Evolutionary conservation across 768 basidiomycete species (phyloP).

Genomic region (Podaxis sp.): DNA sequence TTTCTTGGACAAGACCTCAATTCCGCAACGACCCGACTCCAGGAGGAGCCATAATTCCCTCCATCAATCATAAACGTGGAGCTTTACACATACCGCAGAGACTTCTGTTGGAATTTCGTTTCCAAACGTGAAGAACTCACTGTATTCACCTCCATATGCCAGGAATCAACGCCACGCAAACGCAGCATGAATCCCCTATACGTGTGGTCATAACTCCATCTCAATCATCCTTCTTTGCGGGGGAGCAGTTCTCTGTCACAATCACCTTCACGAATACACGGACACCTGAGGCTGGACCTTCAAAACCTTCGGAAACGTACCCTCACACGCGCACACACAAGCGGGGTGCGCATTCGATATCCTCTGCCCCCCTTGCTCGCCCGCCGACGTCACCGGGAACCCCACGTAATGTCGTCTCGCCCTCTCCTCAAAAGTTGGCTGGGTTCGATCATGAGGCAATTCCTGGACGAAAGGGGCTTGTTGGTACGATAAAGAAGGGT

Average conservation of each 20-base stretch:
- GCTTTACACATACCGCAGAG: background rate
- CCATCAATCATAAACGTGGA: slow-evolving; percentile 1
- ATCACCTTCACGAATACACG: slow-evolving; percentile 87
- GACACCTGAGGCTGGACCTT: slow-evolving; percentile 42
- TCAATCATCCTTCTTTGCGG: slow-evolving; percentile 90
- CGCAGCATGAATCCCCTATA: slow-evolving; percentile 24
- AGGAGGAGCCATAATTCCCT: background rate
- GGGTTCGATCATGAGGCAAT: slow-evolving; percentile 3
- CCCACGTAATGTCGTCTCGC: slow-evolving; percentile 32
- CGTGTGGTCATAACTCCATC: slow-evolving; percentile 75
- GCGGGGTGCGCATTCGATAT: slow-evolving; percentile 77
- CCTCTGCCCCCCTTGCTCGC: slow-evolving; percentile 75
- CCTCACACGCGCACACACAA: slow-evolving; percentile 35
- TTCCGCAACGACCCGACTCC: background rate
- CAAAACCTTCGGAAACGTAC: slow-evolving; percentile 19
- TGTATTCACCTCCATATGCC: background rate
- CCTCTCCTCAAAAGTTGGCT: slow-evolving; percentile 18
- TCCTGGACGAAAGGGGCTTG: slow-evolving; percentile 43
- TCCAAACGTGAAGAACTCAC: background rate
- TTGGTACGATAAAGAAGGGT: slow-evolving; percentile 42
- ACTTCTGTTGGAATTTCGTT: too few species aligned
- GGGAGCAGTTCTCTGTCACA: slow-evolving; percentile 81
- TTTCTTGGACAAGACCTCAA: too few species aligned
- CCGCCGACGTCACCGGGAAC: slow-evolving; percentile 83
- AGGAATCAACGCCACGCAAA: background rate